phyloP scores from a whole-genome alignment of 2,329 filamentous ascomycete species.

The Curvularia spicifera region DNA sequence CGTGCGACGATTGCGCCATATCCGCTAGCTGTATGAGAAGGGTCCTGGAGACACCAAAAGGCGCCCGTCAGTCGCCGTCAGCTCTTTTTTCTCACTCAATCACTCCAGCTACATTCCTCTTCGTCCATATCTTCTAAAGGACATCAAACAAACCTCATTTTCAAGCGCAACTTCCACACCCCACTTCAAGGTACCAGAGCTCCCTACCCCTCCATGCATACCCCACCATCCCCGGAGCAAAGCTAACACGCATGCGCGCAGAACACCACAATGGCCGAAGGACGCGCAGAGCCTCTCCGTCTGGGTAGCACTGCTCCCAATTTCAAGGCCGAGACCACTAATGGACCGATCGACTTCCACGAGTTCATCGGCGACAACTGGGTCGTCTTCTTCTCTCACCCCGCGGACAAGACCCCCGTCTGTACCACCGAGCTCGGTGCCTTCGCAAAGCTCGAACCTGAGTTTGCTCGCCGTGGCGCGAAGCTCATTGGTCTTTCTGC shows the following conservation, averaged over 20 bases:
- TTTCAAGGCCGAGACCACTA: conserved; percentile 72
- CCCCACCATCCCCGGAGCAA: conserved; percentile 28
- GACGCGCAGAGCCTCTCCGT: conserved; percentile 58
- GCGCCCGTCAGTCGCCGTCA: conserved; percentile 21
- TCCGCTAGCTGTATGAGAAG: conserved; percentile 38
- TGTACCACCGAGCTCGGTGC: conserved; percentile 70
- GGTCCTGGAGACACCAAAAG: conserved; percentile 27
- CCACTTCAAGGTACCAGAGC: conserved; percentile 17
- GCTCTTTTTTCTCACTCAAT: background rate
- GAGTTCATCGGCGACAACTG: conserved; percentile 73
- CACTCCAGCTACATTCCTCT: background rate
- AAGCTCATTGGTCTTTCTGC: conserved; percentile 66
- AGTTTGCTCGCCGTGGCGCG: conserved; percentile 67
- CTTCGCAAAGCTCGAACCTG: conserved; percentile 68
- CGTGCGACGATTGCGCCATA: conserved; percentile 44
- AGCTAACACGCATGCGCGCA: conserved; percentile 21
- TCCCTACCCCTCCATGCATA: conserved; percentile 18
- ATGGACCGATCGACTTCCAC: conserved; percentile 72
- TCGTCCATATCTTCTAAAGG: background rate
- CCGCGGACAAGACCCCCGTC: conserved; percentile 66
- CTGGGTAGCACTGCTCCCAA: conserved; percentile 71
- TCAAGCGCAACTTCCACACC: conserved; percentile 1
- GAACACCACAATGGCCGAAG: conserved; percentile 39
- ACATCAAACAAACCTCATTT: background rate
- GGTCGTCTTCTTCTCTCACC: conserved; percentile 75